These are phyloP conservation scores for Penicillium sp. DNA, from an alignment of 2,329 filamentous ascomycete genomes.

Conservation along the genomic window DNA sequence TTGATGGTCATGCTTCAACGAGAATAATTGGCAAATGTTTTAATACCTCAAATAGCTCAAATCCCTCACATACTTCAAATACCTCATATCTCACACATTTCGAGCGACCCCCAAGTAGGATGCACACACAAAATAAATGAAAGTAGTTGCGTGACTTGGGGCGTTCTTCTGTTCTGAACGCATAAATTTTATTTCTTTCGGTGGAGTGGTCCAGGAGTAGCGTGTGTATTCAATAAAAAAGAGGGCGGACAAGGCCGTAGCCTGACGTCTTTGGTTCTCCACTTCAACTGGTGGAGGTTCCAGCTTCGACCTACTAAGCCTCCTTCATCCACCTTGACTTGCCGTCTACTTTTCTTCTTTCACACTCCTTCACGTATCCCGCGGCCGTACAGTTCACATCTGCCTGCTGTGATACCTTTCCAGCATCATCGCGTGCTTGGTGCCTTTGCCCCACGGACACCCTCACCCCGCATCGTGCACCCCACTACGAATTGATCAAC, in stretches of 20 bases:
- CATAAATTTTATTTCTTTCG: no score
- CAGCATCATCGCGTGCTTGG: background rate
- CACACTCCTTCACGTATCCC: background rate
- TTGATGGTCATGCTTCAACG: constrained; percentile 88
- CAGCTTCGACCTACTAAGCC: constrained; percentile 16
- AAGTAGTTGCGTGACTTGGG: no score
- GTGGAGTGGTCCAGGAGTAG: no score
- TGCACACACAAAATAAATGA: background rate
- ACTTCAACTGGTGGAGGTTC: constrained; percentile 12
- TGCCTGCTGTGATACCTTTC: background rate
- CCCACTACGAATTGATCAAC: constrained; percentile 12
- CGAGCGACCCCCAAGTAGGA: background rate
- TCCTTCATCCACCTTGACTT: background rate
- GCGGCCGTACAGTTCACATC: no score
- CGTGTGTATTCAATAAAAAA: no score
- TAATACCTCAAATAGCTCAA: background rate
- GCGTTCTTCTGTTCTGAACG: no score
- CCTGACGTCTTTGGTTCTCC: constrained; percentile 25
- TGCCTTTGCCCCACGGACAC: background rate
- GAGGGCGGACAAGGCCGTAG: background rate
- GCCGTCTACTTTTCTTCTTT: constrained; percentile 2
- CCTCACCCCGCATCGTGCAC: constrained; percentile 16
- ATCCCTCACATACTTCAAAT: background rate
- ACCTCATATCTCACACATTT: background rate
- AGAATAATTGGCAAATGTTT: constrained; percentile 60